phyloP scores from a whole-genome alignment of 2,329 filamentous ascomycete species.

The Diaporthe nobilis region DNA sequence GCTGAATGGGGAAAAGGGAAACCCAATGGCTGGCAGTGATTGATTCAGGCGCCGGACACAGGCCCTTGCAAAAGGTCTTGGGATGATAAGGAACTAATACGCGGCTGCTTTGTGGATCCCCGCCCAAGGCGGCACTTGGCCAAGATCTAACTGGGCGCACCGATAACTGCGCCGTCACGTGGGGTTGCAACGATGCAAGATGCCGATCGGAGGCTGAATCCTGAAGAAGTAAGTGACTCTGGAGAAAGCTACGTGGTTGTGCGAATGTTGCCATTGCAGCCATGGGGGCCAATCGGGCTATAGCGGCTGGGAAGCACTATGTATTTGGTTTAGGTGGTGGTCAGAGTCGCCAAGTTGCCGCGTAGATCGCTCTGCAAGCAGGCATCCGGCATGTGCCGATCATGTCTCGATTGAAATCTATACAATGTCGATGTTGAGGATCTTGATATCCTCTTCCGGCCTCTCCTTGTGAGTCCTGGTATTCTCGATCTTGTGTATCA shows the following conservation, averaged over 20 bases:
- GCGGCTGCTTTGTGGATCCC: constrained; percentile 31
- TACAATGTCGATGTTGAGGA: constrained; percentile 84
- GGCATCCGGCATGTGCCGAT: neutral
- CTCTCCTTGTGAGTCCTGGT: constrained; percentile 89
- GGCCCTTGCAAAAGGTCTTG: constrained; percentile 27
- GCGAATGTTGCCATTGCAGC: neutral
- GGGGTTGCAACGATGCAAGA: constrained; percentile 25
- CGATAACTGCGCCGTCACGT: constrained; percentile 29
- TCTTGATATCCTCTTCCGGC: constrained; percentile 97
- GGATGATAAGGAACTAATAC: constrained; percentile 35
- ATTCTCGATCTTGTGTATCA: constrained; percentile 97
- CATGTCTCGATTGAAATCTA: constrained; percentile 49
- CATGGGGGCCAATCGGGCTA: neutral
- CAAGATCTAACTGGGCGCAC: constrained; percentile 28
- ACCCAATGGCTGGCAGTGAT: constrained; percentile 22
- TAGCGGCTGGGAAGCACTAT: neutral
- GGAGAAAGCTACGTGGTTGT: neutral
- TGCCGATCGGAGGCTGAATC: constrained; percentile 24
- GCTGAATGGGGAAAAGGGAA: constrained; percentile 16
- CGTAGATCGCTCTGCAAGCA: neutral
- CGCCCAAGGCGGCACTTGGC: constrained; percentile 24
- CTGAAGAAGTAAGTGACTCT: neutral
- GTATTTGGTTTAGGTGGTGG: neutral
- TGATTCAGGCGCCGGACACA: constrained; percentile 30
- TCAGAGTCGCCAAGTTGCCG: neutral